Conservation (phyloP, 225 moss, liverwort and hornwort genomes). For the Pleurozium schreberi region DNA sequence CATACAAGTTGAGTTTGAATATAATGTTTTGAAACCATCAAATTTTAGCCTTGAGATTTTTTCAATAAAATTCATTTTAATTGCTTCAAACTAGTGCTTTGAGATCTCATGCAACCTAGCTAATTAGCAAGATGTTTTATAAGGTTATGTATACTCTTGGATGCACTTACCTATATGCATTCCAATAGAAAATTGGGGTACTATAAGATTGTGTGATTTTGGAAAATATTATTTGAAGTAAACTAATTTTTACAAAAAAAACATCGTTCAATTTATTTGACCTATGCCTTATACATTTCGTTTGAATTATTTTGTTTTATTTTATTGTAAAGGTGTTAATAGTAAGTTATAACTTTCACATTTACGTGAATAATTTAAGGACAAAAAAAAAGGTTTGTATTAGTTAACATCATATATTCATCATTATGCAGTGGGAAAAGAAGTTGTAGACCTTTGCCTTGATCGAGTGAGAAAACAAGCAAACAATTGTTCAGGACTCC, state of each 20-base stretch:
- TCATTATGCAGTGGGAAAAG: constrained; percentile 1
- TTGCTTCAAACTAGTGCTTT: not conserved
- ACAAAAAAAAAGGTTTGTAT: not conserved
- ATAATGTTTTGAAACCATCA: not conserved
- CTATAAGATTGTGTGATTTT: not conserved
- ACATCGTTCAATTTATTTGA: not conserved
- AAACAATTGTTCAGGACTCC: not conserved
- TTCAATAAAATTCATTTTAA: not conserved
- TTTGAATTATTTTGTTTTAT: not conserved
- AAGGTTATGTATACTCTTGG: no score
- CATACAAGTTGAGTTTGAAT: not conserved
- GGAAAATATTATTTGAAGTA: not conserved
- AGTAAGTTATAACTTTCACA: no score
- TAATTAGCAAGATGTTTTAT: not conserved
- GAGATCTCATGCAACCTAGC: not conserved
- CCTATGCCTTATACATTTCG: no score
- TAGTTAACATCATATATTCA: not conserved
- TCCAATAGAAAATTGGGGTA: not conserved
- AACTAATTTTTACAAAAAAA: not conserved
- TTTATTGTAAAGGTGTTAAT: not conserved
- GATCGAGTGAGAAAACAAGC: not conserved
- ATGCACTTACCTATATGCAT: not conserved
- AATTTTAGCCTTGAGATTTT: not conserved
- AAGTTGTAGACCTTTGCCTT: constrained; percentile 8
- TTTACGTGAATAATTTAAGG: not conserved